Conservation (phyloP, 75 land plant genomes). For the Ceratopteris richardii region DNA sequence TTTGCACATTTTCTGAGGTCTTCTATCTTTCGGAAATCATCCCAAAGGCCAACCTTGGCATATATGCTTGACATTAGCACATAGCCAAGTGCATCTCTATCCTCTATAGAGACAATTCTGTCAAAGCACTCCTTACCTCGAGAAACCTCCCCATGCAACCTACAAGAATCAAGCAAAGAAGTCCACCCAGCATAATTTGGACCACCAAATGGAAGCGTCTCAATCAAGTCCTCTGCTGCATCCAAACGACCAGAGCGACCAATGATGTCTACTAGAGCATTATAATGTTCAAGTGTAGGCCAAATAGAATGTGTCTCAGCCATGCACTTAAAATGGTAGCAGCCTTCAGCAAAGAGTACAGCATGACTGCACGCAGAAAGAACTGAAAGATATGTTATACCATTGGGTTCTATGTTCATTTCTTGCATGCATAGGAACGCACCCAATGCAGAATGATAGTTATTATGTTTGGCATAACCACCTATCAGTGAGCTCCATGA, state of each 20-base stretch:
- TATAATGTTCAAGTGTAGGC: slow-evolving; percentile 62
- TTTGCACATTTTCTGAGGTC: slow-evolving; percentile 16
- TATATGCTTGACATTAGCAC: slow-evolving; percentile 52
- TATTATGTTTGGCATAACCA: slow-evolving; percentile 18
- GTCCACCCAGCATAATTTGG: slow-evolving; percentile 64
- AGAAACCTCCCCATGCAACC: slow-evolving; percentile 40
- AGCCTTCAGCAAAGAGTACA: slow-evolving; percentile 44
- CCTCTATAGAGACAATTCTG: slow-evolving; percentile 33
- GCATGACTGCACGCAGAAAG: slow-evolving; percentile 65
- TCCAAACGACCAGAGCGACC: slow-evolving; percentile 39
- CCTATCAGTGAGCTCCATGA: slow-evolving; percentile 18
- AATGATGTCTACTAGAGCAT: slow-evolving; percentile 61
- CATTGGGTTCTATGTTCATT: slow-evolving; percentile 16
- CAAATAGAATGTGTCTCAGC: neutral
- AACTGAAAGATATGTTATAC: slow-evolving; percentile 49
- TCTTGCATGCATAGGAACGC: slow-evolving; percentile 4
- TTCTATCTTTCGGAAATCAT: slow-evolving; percentile 35
- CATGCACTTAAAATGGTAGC: slow-evolving; percentile 34
- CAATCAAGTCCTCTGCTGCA: slow-evolving; percentile 45
- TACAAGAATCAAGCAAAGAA: slow-evolving; percentile 57
- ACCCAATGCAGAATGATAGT: neutral
- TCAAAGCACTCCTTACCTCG: slow-evolving; percentile 49
- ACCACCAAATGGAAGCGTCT: slow-evolving; percentile 44
- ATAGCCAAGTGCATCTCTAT: slow-evolving; percentile 42
- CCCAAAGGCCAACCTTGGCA: slow-evolving; percentile 27